Percentiles rank a stretch among this genome's conserved stretches.
Evolutionary conservation across 768 basidiomycete species (phyloP).

Genomic region (Rhodocollybia butyracea): DNA sequence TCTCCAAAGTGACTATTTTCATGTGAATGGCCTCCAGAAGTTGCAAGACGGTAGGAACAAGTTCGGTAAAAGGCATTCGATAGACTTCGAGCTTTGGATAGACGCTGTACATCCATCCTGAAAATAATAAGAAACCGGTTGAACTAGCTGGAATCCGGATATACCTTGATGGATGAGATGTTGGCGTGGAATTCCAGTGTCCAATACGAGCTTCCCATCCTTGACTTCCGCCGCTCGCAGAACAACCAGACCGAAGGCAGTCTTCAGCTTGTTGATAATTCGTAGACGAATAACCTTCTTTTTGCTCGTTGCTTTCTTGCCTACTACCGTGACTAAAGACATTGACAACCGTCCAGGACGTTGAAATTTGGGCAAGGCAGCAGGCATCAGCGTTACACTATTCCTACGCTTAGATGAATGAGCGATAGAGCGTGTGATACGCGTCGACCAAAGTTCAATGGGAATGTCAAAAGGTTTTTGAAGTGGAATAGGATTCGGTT

Average conservation of each 20-base stretch:
- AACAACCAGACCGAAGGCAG: slow-evolving; percentile 1
- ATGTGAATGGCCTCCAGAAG: neutral
- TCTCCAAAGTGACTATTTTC: neutral
- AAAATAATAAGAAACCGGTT: neutral
- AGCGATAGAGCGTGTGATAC: slow-evolving; percentile 4
- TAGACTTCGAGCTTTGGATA: slow-evolving; percentile 4
- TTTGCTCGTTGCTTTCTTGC: slow-evolving; percentile 8
- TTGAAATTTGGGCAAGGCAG: neutral
- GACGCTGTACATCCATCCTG: slow-evolving; percentile 7
- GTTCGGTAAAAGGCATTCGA: slow-evolving; percentile 1
- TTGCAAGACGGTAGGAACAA: neutral
- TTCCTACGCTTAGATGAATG: neutral
- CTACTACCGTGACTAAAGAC: slow-evolving; percentile 1
- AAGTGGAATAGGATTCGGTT: neutral
- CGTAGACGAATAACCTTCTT: slow-evolving; percentile 3
- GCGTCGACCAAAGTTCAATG: slow-evolving; percentile 1
- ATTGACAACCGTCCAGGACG: neutral
- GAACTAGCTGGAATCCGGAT: neutral
- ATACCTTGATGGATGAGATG: slow-evolving; percentile 2
- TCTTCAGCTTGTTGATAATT: slow-evolving; percentile 6
- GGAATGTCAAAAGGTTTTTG: slow-evolving; percentile 3
- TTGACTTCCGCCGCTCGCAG: neutral
- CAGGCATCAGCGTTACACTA: neutral
- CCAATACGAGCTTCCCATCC: slow-evolving; percentile 2
- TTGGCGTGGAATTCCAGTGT: neutral